Evolutionary conservation across 2,329 filamentous ascomycete genomes (phyloP), one percentile per base, ranked within the genome.

Genomic region (Sporothrix phasma): DNA sequence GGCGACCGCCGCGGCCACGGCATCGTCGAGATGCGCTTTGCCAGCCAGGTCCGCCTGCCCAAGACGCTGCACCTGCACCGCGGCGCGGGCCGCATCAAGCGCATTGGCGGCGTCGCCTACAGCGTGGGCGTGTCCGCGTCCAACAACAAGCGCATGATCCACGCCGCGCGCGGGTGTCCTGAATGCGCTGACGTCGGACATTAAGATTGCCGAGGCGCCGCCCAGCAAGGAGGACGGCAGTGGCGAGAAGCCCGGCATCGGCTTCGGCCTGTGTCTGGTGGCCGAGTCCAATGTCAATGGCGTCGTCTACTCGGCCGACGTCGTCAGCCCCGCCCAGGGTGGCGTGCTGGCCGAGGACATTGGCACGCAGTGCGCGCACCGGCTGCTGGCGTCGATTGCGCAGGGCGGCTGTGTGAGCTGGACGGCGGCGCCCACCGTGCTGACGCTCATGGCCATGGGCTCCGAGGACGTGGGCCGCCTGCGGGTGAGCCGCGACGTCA

Each of bases 381-480:
- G 97, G 75, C 78, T 99, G 60, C 79, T 99, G 13, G 92, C 97
- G 75, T 83, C 86, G 24, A 88, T 97, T 66, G 84, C 84, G 61
- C 84, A 87, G 69, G 93, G 92, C 11, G 94, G 94, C 1, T 96
- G 91, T 73, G 89, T 90, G 3, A 88, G 86, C 62, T 81, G 80
- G 15, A 82, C 88, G 3, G 89, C 90, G 2, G 86, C 87, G 5
- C 80, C 84, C 3, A 93, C 88, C 0, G 82, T 96, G 68, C 75
- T 99, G 62, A 89, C 87, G 19, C 79, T 99, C 67, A 99, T 99
- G 94, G 91, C 92, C 39, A 97, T 99, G 94, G 94, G 94, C 0
- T 90, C 89, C 0, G 94, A 97, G 73, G 94, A 99, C 74, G 92
- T 99, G 15, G 94, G 94, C 4, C 84, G 94, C 65, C 75, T 99